These are phyloP conservation scores for Daldinia grandis DNA, from an alignment of 495 filamentous ascomycete genomes.

Conservation along the genomic window DNA sequence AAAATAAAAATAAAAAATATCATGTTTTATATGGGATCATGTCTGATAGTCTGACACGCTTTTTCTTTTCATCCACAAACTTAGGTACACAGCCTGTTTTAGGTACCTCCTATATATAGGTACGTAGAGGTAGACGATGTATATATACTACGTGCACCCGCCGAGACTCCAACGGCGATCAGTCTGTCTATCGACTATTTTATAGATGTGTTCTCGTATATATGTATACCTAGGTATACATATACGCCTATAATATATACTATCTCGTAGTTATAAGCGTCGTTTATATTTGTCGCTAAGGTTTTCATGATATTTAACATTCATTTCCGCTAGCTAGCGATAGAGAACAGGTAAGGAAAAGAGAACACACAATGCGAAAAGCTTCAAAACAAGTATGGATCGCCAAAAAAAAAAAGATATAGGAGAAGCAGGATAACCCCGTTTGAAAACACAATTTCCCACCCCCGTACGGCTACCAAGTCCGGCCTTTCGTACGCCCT, in stretches of 20 bases:
- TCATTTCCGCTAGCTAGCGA: slow-evolving; percentile 40
- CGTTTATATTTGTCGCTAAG: slow-evolving; percentile 39
- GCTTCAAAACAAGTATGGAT: slow-evolving; percentile 37
- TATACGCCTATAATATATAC: background rate
- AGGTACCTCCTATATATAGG: background rate
- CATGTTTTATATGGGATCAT: slow-evolving; percentile 15
- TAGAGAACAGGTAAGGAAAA: slow-evolving; percentile 36
- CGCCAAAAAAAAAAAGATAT: slow-evolving; percentile 31
- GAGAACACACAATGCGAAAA: slow-evolving; percentile 40
- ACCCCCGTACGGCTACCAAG: slow-evolving; percentile 12
- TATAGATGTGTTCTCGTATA: background rate
- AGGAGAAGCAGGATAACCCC: slow-evolving; percentile 37
- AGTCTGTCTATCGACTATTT: background rate
- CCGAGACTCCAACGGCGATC: background rate
- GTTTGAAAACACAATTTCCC: slow-evolving; percentile 40
- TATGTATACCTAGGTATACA: background rate
- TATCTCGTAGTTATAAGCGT: slow-evolving; percentile 25
- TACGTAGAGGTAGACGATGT: background rate
- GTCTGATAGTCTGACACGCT: slow-evolving; percentile 5
- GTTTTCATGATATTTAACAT: slow-evolving; percentile 39
- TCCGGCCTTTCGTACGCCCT: slow-evolving; percentile 35
- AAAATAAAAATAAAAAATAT: slow-evolving; percentile 13
- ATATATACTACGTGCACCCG: background rate
- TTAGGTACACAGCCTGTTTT: background rate
- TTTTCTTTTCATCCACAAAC: background rate